phyloP scores from a whole-genome alignment of 805 yeast species.

The Babjeviella inositovora region DNA sequence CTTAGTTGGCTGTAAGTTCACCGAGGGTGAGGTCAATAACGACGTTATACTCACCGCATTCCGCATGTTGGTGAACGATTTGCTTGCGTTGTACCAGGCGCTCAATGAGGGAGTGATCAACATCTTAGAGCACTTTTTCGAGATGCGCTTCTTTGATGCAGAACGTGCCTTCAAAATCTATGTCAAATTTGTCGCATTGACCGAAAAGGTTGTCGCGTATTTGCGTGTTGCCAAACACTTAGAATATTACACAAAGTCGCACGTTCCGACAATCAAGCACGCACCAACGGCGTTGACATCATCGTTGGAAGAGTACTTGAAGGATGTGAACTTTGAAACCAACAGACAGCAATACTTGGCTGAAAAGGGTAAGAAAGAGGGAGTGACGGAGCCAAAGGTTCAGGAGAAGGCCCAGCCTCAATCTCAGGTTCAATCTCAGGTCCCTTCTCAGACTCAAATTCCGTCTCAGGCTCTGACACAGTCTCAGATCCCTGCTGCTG shows the following conservation, averaged over 20 bases:
- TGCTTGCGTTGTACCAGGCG: conserved; percentile 73
- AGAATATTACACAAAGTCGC: conserved; percentile 74
- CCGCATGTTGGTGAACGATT: conserved; percentile 78
- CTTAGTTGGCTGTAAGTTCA: conserved; percentile 56
- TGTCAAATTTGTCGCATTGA: conserved; percentile 71
- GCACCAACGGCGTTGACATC: conserved; percentile 89
- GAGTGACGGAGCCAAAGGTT: conserved; percentile 1
- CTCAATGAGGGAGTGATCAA: conserved; percentile 94
- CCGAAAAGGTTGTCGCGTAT: conserved; percentile 76
- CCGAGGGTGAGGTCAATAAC: conserved; percentile 69
- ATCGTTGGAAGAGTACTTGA: conserved; percentile 75
- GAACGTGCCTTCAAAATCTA: conserved; percentile 75
- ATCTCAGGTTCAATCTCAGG: conserved; percentile 6
- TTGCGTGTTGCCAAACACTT: conserved; percentile 80
- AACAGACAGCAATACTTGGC: conserved; percentile 67
- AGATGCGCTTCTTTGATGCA: conserved; percentile 76
- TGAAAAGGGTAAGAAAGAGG: conserved; percentile 32
- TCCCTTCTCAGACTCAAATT: conserved; percentile 3
- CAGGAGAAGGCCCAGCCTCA: conserved; percentile 7
- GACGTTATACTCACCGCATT: conserved; percentile 77
- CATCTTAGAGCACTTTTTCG: conserved; percentile 85
- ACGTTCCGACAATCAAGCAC: conserved; percentile 91
- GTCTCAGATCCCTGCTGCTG: conserved; percentile 2
- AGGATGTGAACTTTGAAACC: conserved; percentile 71
- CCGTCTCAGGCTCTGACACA: conserved; percentile 5